Evolutionary conservation across 2,329 filamentous ascomycete species (phyloP).

Genomic region (Colletotrichum australisinense): DNA sequence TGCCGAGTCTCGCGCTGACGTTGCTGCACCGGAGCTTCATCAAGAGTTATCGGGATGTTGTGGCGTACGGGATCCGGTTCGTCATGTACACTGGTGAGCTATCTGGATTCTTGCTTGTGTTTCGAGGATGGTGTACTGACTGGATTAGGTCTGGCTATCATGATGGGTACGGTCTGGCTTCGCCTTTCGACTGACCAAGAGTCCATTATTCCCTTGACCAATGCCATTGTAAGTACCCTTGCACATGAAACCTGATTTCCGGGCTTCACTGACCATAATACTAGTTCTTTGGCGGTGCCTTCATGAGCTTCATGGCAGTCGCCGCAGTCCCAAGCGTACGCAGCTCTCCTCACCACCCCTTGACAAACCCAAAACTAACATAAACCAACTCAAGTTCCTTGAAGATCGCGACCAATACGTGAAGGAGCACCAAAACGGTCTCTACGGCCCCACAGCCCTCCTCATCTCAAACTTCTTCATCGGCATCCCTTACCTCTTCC

Average conservation of each 20-base stretch:
- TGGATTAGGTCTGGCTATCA: constrained; percentile 72
- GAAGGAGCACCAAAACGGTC: constrained; percentile 84
- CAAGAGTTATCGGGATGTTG: constrained; percentile 85
- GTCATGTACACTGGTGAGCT: constrained; percentile 72
- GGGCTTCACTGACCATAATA: neutral
- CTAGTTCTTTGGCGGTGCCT: constrained; percentile 76
- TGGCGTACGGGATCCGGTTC: constrained; percentile 85
- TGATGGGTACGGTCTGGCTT: constrained; percentile 92
- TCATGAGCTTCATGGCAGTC: constrained; percentile 85
- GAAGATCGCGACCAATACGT: constrained; percentile 80
- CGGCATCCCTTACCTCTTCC: constrained; percentile 83
- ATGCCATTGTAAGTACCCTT: constrained; percentile 67
- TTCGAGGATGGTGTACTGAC: constrained; percentile 48
- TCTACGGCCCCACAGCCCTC: constrained; percentile 81
- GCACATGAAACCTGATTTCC: too few species aligned
- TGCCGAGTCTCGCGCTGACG: constrained; percentile 65
- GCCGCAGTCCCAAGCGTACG: constrained; percentile 79
- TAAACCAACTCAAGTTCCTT: constrained; percentile 62
- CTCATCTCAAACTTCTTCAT: constrained; percentile 85
- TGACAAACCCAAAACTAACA: neutral
- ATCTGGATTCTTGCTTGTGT: neutral
- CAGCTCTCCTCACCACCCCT: neutral
- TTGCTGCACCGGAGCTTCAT: constrained; percentile 84
- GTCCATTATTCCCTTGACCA: constrained; percentile 84
- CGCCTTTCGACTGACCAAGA: constrained; percentile 75